A percentile compares a stretch with the other conserved stretches of the same genome.
phyloP scores from a whole-genome alignment of 768 basidiomycete species.

The Phanerodontia chrysosporium region DNA sequence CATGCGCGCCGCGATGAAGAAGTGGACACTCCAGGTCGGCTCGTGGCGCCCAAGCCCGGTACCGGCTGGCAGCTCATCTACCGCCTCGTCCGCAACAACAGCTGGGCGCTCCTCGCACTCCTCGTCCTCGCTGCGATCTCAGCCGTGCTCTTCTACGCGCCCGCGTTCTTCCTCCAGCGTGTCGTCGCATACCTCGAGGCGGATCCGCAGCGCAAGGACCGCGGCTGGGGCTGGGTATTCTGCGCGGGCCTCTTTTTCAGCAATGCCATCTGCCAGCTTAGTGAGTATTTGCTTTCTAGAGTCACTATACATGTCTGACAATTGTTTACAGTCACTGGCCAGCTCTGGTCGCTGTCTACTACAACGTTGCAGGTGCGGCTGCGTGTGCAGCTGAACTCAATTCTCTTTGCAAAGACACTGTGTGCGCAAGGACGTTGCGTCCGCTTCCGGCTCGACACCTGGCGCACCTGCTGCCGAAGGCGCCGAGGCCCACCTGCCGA shows the following conservation, averaged over 20 bases:
- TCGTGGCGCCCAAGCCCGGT: conserved; percentile 54
- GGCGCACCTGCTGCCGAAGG: conserved; percentile 16
- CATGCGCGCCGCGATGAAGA: conserved; percentile 58
- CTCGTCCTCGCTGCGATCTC: conserved; percentile 48
- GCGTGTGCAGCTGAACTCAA: conserved; percentile 76
- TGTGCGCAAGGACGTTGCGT: conserved; percentile 79
- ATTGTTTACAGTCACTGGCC: conserved; percentile 49
- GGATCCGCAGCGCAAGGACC: conserved; percentile 50
- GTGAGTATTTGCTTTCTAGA: conserved; percentile 28
- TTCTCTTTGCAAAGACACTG: conserved; percentile 83
- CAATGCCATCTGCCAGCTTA: conserved; percentile 37
- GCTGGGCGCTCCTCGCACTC: conserved; percentile 34
- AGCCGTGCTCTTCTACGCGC: conserved; percentile 56
- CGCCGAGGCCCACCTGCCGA: conserved; percentile 15
- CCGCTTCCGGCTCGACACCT: conserved; percentile 39
- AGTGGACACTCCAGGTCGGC: conserved; percentile 45
- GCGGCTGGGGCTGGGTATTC: conserved; percentile 74
- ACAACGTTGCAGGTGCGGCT: conserved; percentile 68
- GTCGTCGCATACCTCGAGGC: conserved; percentile 64
- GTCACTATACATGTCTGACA: conserved; percentile 7
- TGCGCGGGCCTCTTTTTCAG: conserved; percentile 45
- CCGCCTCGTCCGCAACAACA: conserved; percentile 58
- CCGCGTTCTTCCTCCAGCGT: conserved; percentile 55
- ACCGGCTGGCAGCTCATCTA: conserved; percentile 64
- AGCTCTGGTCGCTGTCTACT: conserved; percentile 67